phyloP scores from a whole-genome alignment of 164 flowering plant genomes.

The Umbilicus rupestris region DNA sequence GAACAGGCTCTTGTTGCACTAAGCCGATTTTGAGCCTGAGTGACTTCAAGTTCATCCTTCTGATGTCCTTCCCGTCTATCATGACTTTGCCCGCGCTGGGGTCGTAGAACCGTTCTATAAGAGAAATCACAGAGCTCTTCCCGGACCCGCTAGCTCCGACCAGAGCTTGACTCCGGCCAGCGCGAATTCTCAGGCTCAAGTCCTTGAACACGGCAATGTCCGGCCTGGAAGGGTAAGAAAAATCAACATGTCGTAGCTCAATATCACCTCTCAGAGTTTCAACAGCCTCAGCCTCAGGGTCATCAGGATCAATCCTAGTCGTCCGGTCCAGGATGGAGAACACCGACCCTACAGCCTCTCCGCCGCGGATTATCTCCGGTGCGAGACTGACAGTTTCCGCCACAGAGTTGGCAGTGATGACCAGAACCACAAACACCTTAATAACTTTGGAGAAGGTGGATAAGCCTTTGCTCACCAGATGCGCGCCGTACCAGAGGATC shows the following conservation, averaged over 20 bases:
- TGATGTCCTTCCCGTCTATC: constrained; percentile 87
- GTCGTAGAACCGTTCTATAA: constrained; percentile 90
- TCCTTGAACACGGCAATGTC: constrained; percentile 71
- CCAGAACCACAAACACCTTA: constrained; percentile 86
- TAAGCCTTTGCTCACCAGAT: constrained; percentile 68
- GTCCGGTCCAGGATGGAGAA: constrained; percentile 73
- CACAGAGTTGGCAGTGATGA: constrained; percentile 88
- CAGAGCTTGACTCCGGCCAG: constrained; percentile 93
- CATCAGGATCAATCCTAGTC: constrained; percentile 88
- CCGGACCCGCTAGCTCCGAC: constrained; percentile 99
- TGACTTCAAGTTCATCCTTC: constrained; percentile 59
- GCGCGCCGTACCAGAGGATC: constrained; percentile 91
- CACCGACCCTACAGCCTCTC: constrained; percentile 83
- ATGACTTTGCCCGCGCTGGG: constrained; percentile 73
- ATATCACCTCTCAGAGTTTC: constrained; percentile 79
- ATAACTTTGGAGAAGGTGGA: constrained; percentile 94
- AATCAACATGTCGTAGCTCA: constrained; percentile 84
- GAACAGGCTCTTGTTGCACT: constrained; percentile 92
- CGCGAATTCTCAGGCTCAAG: constrained; percentile 65
- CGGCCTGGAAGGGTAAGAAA: constrained; percentile 85
- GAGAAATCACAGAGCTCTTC: constrained; percentile 86
- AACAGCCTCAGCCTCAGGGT: constrained; percentile 60
- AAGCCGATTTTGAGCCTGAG: constrained; percentile 71
- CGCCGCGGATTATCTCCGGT: constrained; percentile 86
- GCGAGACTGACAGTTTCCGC: constrained; percentile 97